Evolutionary conservation across 176 grass and related monocot species (phyloP).

Genomic region (Stipa capillata): DNA sequence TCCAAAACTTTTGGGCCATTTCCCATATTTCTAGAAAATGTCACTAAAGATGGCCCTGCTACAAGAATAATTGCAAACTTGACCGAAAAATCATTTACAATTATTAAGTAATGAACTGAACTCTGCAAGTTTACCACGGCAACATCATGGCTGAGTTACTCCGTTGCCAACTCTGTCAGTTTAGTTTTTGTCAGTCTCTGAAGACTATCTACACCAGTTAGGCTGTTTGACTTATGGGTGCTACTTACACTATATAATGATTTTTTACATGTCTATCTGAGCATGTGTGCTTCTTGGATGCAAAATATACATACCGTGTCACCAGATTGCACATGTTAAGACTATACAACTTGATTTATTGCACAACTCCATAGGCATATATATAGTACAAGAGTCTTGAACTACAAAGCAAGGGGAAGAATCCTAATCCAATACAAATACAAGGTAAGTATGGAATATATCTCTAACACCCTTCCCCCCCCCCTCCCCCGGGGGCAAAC

Average conservation of each 20-base stretch:
- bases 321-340: constrained; percentile 62
- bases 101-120: not conserved
- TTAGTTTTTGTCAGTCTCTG: not conserved
- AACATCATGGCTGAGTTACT: not conserved
- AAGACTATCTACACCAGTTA: not conserved
- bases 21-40: not conserved
- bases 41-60: not conserved
- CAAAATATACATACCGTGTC: constrained; percentile 47
- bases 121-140: not conserved
- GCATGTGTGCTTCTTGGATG: not conserved
- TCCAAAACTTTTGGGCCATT: not conserved
- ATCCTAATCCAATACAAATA: too few relatives aligned
- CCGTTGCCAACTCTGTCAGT: not conserved
- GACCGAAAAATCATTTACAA: not conserved
- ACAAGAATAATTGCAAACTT: not conserved
- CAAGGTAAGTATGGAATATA: too few relatives aligned
- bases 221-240: not conserved
- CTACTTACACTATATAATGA: not conserved
- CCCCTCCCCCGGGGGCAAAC: too few relatives aligned
- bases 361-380: too few relatives aligned
- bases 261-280: not conserved
- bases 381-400: too few relatives aligned
- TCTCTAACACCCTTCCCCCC: too few relatives aligned
- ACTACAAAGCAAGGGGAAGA: too few relatives aligned
- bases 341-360: not conserved